These are phyloP conservation scores for Telfairia occidentalis DNA, from an alignment of 331 rosid species.

Conservation along the genomic window DNA sequence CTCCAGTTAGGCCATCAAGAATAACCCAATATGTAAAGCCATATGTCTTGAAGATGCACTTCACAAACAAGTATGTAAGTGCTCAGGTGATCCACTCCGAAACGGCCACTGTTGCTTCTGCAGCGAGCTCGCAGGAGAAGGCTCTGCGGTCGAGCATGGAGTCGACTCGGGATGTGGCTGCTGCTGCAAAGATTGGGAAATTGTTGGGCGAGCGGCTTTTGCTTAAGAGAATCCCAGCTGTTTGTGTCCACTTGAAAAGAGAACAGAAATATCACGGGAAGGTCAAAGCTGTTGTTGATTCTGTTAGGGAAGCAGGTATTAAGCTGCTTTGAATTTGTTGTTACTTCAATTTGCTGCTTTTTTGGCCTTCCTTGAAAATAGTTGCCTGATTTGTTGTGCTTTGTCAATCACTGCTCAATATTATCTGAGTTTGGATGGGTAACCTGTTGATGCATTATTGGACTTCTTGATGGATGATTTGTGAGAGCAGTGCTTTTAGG, in stretches of 20 bases:
- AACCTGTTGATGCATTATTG: not conserved
- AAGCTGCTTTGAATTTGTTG: constrained; percentile 30
- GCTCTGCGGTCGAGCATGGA: constrained; percentile 47
- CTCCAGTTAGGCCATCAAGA: constrained; percentile 52
- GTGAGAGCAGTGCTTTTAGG: not conserved
- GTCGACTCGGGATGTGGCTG: constrained; percentile 56
- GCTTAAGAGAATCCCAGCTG: constrained; percentile 64
- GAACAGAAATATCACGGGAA: constrained; percentile 85
- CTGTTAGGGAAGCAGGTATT: constrained; percentile 53
- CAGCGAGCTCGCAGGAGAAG: constrained; percentile 72
- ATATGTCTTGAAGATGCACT: constrained; percentile 69
- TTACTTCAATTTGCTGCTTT: not conserved
- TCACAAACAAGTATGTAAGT: constrained; percentile 59
- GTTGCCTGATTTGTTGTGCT: not conserved
- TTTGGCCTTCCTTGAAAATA: not conserved
- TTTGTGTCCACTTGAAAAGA: constrained; percentile 58
- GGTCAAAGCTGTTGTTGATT: constrained; percentile 68
- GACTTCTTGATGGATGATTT: not conserved
- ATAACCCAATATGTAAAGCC: constrained; percentile 55
- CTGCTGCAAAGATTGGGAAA: constrained; percentile 80
- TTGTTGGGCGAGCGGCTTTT: constrained; percentile 59
- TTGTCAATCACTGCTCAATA: not conserved
- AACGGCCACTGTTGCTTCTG: constrained; percentile 65
- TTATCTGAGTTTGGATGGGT: not conserved
- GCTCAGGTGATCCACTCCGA: constrained; percentile 69